A percentile compares a stretch with the other conserved stretches of the same genome.
Evolutionary conservation across 352 stramenopile genomes (phyloP).

Genomic region (Globisporangium orthogonon): DNA sequence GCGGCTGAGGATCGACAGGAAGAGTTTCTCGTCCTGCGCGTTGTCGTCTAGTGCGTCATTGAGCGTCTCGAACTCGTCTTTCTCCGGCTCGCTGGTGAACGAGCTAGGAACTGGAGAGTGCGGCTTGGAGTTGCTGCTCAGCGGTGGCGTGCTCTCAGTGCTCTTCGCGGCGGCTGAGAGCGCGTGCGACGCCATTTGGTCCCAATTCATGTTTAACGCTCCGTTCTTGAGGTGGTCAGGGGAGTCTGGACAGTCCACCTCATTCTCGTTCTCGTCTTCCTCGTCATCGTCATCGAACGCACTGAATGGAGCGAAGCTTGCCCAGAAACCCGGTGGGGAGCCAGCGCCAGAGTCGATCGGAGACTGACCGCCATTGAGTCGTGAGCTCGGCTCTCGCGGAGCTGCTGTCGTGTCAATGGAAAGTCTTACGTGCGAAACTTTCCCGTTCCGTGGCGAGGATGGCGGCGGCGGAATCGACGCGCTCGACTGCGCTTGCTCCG

Average conservation of each 20-base stretch:
- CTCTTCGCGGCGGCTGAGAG: constrained; percentile 33
- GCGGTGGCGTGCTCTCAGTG: not conserved
- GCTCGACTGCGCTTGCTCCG: not conserved
- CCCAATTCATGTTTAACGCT: constrained; percentile 23
- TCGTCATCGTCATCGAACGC: constrained; percentile 48
- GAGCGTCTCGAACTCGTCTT: constrained; percentile 72
- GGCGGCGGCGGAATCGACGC: not conserved
- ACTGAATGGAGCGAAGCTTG: constrained; percentile 64
- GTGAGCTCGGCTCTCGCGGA: constrained; percentile 13
- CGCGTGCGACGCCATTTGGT: constrained; percentile 50
- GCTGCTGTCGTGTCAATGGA: constrained; percentile 40
- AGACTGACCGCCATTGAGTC: constrained; percentile 10
- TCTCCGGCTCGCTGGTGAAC: constrained; percentile 41
- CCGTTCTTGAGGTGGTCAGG: not conserved
- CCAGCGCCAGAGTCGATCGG: constrained; percentile 35
- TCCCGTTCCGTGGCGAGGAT: constrained; percentile 7
- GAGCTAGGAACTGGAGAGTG: constrained; percentile 9
- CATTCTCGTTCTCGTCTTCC: constrained; percentile 20
- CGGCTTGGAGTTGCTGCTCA: not conserved
- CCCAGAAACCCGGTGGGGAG: constrained; percentile 75
- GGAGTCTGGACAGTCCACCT: constrained; percentile 5
- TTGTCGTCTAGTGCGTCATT: constrained; percentile 58
- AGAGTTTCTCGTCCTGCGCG: constrained; percentile 67
- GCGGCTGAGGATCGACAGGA: constrained; percentile 51
- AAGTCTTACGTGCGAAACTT: constrained; percentile 31